Conservation (phyloP, 352 stramenopile species). For the Aphanomyces stellatus region DNA sequence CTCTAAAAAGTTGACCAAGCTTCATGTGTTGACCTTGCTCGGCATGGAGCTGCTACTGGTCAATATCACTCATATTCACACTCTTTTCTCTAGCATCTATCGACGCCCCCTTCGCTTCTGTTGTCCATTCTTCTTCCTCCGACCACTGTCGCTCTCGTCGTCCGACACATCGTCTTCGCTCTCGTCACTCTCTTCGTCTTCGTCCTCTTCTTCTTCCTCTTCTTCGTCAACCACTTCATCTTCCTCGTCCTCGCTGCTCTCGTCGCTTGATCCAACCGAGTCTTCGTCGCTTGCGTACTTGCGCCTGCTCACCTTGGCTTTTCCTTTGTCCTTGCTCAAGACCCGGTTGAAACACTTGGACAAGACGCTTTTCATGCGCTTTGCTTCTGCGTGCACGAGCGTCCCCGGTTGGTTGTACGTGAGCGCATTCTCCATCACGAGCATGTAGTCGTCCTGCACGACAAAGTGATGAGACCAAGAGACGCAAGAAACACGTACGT, state of each 20-base stretch:
- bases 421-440: slow-evolving; percentile 76
- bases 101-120: neutral
- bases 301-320: neutral
- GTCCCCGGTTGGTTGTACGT: slow-evolving; percentile 65
- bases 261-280: slow-evolving; percentile 7
- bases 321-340: slow-evolving; percentile 29
- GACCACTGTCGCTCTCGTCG: neutral
- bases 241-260: slow-evolving; percentile 1
- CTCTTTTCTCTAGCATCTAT: neutral
- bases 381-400: slow-evolving; percentile 31
- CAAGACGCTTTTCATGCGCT: slow-evolving; percentile 46
- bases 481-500: slow-evolving; percentile 38
- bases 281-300: neutral
- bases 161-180: slow-evolving; percentile 7
- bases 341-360: slow-evolving; percentile 71
- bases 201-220: slow-evolving; percentile 39
- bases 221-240: slow-evolving; percentile 46
- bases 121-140: neutral
- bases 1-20: neutral
- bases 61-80: neutral
- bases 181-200: neutral
- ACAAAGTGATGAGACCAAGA: slow-evolving; percentile 1
- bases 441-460: slow-evolving; percentile 48
- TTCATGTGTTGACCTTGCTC: neutral
- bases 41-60: too few species aligned